Base-by-base conservation (phyloP, 116 monocot species). In the Cymodocea nodosa region DNA sequence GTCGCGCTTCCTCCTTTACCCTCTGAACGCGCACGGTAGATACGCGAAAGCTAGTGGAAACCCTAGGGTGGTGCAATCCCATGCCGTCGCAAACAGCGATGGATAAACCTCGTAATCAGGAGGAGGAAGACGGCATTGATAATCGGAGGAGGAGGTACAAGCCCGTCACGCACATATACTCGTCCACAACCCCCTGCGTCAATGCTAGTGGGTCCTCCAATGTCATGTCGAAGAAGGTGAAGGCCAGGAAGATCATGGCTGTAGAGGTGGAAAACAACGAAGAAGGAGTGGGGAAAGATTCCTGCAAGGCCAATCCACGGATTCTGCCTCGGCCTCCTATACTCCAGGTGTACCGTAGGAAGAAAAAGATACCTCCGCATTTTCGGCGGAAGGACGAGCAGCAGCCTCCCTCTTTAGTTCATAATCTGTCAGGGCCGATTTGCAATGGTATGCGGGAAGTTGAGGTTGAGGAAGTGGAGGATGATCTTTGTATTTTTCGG, bases 171-270 rank as follows among this genome's bases (percentile, higher is more conserved):
- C 78, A 59, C 56, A 72, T 88, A 63, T 88, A 87, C 77, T 91
- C 91, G 37, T 76, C 92, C 51, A 78, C 84, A n/a, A 35, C 87
- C 35, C 82, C 88, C 39, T 78, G 70, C 68, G 56, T 78, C 68
- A 81, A 67, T 68, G 66, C 87, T 55, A 71, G 73, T 53, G 82
- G 81, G 30, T 75, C 89, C 0, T 79, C 79, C 61, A 85, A 77
- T 50, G 78, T 80, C 52, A 78, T 84, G 75, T 79, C 86, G 37
- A 86, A 82, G 74, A 91, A 91, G 78, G 82, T 84, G 19, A 86
- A 80, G 64, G 84, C 84, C 1, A 74, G 79, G 23, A 74, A 73
- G 63, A 17, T 73, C 14, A 15, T 59, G 16, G 56, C 20, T 7
- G 64, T 69, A 8, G 69, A 65, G 50, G 25, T 51, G 54, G 56